Base-by-base conservation (phyloP, 1,284 basidiomycete genomes). In the Trichosporon coremiiforme region DNA sequence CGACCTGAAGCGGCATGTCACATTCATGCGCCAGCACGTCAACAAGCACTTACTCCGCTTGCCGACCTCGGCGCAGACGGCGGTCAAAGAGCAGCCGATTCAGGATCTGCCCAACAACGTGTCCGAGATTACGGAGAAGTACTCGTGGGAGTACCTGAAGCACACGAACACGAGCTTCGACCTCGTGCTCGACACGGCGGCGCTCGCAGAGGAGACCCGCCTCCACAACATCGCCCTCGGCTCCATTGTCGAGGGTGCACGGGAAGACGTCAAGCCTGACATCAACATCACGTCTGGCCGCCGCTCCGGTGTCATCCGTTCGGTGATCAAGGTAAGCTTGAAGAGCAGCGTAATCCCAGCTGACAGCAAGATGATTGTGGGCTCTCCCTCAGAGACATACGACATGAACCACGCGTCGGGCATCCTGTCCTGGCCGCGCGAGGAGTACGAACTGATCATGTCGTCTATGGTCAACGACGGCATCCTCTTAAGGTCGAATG, bases 31-130 rank as follows among this genome's bases (percentile, higher is more conserved):
- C 47, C 86, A 86, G 13, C 86, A 91, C 75, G 86, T 97, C 60
- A 92, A 96, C 81, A 96, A 95, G 84, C 89, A 89, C 78, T 88
- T 90, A 1, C 77, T 95, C 92, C 76, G 76, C 36, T 74, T 76
- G 66, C 70, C 80, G 47, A 60, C 57, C 8, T 60, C 57, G 4
- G 31, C 57, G 29, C 57, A 60, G 57, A 60, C 57, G 57, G 57
- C 57, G 1, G 70, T 71, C 13, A 60, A 69, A 3, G 69, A 71
- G 4, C 69, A 66, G 12, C 66, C 74, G 1, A 38, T 67, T 68
- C 20, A 50, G 65, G 76, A 79, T 53, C 74, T 81, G 0, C 78
- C 76, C 25, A 25, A 10, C 38, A 73, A 73, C 17, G 66, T 76
- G 22, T 31, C 45, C 89, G 89, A 74, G 86, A 88, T 67, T 87